Evolutionary conservation across 345 rosid genomes (phyloP).

Genomic region (Balakata baccata): DNA sequence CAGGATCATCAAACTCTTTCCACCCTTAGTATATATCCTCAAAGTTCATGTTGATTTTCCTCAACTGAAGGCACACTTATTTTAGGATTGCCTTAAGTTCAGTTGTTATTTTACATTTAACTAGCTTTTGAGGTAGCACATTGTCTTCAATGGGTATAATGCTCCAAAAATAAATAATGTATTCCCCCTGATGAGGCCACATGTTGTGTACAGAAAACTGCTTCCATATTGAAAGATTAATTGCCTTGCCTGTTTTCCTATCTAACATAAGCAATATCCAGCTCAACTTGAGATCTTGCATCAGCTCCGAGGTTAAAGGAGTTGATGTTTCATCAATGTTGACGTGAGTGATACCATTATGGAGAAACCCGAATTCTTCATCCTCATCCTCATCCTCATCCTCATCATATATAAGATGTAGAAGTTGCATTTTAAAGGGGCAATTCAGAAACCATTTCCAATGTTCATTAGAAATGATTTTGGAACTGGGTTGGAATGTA

Average conservation of each 20-base stretch:
- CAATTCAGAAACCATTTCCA: slow-evolving; percentile 23
- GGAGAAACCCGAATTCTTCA: neutral
- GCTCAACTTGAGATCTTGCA: slow-evolving; percentile 27
- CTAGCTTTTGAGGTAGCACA: slow-evolving; percentile 20
- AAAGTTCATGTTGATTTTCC: slow-evolving; percentile 26
- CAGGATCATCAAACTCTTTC: slow-evolving; percentile 28
- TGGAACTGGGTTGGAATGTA: neutral
- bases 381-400: slow-evolving; percentile 1
- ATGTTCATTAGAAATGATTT: neutral
- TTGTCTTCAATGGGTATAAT: slow-evolving; percentile 25
- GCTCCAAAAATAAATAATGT: slow-evolving; percentile 30
- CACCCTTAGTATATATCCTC: slow-evolving; percentile 34
- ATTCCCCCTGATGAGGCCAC: slow-evolving; percentile 21
- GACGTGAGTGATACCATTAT: neutral
- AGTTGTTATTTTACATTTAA: slow-evolving; percentile 22
- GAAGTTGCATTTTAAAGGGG: slow-evolving; percentile 22
- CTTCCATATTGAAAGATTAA: slow-evolving; percentile 36
- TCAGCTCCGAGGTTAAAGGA: slow-evolving; percentile 6
- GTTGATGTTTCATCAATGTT: neutral
- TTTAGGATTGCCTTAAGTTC: slow-evolving; percentile 18
- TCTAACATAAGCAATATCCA: slow-evolving; percentile 40
- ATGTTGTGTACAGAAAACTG: slow-evolving; percentile 25
- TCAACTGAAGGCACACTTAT: slow-evolving; percentile 5
- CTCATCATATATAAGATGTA: slow-evolving; percentile 1
- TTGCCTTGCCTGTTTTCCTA: slow-evolving; percentile 35